phyloP scores from a whole-genome alignment of 1,284 basidiomycete genomes.

The Laetiporus sulphureus region DNA sequence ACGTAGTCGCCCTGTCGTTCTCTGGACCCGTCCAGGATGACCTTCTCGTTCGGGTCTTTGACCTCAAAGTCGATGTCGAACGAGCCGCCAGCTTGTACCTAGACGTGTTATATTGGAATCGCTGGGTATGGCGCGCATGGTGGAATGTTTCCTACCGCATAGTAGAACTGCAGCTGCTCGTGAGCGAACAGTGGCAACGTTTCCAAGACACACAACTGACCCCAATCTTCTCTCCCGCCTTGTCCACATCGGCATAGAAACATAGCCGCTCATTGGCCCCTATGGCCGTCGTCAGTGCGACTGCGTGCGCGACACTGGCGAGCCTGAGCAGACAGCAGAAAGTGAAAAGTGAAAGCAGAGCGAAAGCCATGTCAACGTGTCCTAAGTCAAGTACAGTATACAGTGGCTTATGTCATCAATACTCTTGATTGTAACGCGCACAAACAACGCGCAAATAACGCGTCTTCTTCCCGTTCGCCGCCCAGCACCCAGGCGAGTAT shows the following conservation, averaged over 20 bases:
- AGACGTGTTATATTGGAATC: constrained; percentile 2
- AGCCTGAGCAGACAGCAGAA: constrained; percentile 16
- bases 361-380: constrained; percentile 18
- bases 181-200: neutral
- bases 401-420: neutral
- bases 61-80: constrained; percentile 97
- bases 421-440: neutral
- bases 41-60: constrained; percentile 82
- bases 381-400: neutral
- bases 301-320: constrained; percentile 26
- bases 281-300: constrained; percentile 86
- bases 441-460: constrained; percentile 26
- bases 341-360: constrained; percentile 14
- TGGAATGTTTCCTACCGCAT: constrained; percentile 34
- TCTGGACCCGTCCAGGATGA: constrained; percentile 79
- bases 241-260: constrained; percentile 97
- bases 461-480: no score
- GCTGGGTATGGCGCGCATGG: constrained; percentile 31
- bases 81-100: constrained; percentile 94
- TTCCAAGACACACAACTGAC: constrained; percentile 36
- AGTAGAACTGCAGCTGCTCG: constrained; percentile 40
- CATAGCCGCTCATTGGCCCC: constrained; percentile 84
- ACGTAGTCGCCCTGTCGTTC: constrained; percentile 97
- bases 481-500: no score
- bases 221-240: constrained; percentile 85